Percentiles rank a stretch among this genome's conserved stretches.
Evolutionary conservation across 2,329 filamentous ascomycete species (phyloP).

Genomic region (Trichoderma semiorbis): DNA sequence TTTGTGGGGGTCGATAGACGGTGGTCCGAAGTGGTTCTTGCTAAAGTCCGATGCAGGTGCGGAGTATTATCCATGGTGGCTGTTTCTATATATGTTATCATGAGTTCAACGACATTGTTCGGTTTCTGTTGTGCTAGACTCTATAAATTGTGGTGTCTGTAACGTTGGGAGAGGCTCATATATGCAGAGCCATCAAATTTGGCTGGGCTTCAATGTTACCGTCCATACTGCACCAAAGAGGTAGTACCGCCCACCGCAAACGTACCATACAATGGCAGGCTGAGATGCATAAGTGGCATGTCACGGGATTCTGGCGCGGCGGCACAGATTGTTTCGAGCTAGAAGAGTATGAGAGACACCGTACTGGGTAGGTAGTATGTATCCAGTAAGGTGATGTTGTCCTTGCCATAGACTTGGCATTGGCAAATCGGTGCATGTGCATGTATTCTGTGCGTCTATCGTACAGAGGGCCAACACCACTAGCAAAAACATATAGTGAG

Average conservation of each 20-base stretch:
- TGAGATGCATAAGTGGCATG: slow-evolving; percentile 9
- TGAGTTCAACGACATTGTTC: accelerated
- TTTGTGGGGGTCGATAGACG: neutral
- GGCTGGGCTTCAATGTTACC: neutral
- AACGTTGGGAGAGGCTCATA: neutral
- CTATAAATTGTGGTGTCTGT: neutral
- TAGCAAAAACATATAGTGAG: neutral
- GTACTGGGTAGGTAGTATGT: neutral
- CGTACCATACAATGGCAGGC: neutral
- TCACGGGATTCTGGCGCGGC: slow-evolving; percentile 2
- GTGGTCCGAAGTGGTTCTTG: neutral
- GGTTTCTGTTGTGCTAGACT: neutral
- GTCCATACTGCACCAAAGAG: too few relatives aligned
- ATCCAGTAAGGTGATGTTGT: neutral
- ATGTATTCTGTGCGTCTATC: neutral
- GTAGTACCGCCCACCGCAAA: too few relatives aligned
- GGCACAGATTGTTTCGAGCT: neutral
- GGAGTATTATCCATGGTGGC: neutral
- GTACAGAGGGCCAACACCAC: neutral
- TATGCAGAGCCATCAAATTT: neutral
- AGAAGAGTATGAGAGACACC: neutral
- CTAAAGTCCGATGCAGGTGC: neutral
- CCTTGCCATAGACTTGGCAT: neutral
- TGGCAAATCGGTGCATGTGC: neutral
- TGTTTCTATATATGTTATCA: neutral